Base-by-base conservation (phyloP, 441 rosid genomes). In the Eruca vesicaria region DNA sequence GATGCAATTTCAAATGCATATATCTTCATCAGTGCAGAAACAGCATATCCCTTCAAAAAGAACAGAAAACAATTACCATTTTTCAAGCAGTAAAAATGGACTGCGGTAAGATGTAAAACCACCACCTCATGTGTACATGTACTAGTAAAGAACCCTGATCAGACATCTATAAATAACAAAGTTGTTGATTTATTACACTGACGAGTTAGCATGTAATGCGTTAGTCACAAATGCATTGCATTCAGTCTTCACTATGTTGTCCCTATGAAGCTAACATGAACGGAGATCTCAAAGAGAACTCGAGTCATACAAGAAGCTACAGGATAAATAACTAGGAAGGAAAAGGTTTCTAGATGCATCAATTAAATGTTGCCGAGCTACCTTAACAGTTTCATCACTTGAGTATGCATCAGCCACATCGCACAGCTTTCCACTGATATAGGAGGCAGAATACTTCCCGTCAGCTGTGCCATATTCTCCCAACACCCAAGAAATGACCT, bases 401-500 rank as follows among this genome's bases (percentile, higher is more conserved):
- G 97, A 93, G 85, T 96, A 96, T 57, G 98, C 95, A 69, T 96
- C 98, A 8, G 96, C 96, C 79, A 89, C 91, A 81, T 96, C 98
- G 33, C 97, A 93, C 29, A 96, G 79, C 81, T 96, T 96, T 82
- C 97, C 97, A 43, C 89, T 84, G 33, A 96, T 84, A 68, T 93
- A 89, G 55, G 94, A 89, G 66, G 94, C 88, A 73, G 98, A 88
- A 81, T 86, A 87, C 74, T 88, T 90, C 63, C 94, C 93, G 76
- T 89, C 97, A 63, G 93, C 94, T 50, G 94, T 91, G 75, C 97
- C 98, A 64, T 93, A 96, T 68, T 96, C 98, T 75, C 99, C 99
- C 85, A 89, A 76, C 65, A 92, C 97, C 98, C 99, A 96, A 79
- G 97, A 93, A 77, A 93, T 90, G 62, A 96, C 93, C 99, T 96